These are phyloP conservation scores for Lyophyllum semitale DNA, from an alignment of 768 basidiomycete species.

Conservation along the genomic window DNA sequence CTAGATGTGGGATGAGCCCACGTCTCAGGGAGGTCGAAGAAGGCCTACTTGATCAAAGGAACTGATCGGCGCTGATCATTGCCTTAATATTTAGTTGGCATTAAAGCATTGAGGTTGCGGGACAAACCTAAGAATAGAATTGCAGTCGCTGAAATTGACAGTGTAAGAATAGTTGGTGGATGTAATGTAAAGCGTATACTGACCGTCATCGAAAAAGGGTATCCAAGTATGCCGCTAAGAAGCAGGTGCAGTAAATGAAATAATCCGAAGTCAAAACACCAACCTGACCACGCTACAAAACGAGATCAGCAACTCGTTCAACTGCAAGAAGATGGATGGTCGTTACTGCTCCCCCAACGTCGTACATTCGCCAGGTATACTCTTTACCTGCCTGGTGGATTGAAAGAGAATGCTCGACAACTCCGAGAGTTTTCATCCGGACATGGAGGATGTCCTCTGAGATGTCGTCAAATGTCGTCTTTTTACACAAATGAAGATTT, in stretches of 20 bases:
- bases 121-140: conserved; percentile 68
- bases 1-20: conserved; percentile 30
- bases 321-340: conserved; percentile 14
- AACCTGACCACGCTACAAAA: conserved; percentile 57
- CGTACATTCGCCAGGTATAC: conserved; percentile 78
- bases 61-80: conserved; percentile 64
- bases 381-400: conserved; percentile 57
- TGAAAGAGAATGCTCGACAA: conserved; percentile 72
- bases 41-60: conserved; percentile 69
- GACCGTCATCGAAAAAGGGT: conserved; percentile 83
- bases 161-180: neutral
- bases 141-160: conserved; percentile 56
- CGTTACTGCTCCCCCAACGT: conserved; percentile 82
- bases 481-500: conserved; percentile 7
- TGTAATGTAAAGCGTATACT: conserved; percentile 20
- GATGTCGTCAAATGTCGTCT: neutral
- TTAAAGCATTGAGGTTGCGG: neutral
- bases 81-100: neutral
- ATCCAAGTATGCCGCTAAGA: conserved; percentile 74
- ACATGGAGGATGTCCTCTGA: conserved; percentile 77
- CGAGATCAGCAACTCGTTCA: conserved; percentile 1
- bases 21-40: neutral
- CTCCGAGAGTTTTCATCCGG: conserved; percentile 79
- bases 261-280: conserved; percentile 19
- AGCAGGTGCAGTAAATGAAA: neutral